Evolutionary conservation across 805 yeast genomes (phyloP).

Genomic region (Metschnikowia borealis): DNA sequence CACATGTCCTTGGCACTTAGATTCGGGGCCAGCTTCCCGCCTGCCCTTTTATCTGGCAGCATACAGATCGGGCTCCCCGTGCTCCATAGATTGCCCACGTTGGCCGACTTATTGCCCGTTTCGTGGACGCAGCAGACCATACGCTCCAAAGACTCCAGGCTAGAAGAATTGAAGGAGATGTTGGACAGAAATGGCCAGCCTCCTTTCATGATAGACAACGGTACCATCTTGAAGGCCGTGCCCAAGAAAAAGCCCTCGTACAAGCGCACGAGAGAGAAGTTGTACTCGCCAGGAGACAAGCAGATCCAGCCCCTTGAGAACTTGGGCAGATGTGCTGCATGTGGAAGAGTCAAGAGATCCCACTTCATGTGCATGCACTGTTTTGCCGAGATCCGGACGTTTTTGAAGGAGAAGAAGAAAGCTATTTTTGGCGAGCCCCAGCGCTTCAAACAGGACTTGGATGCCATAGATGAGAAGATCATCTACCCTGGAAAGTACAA

Average conservation of each 20-base stretch:
- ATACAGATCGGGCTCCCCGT: constrained; percentile 14
- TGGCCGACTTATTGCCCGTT: constrained; percentile 14
- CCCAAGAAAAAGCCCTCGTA: constrained; percentile 94
- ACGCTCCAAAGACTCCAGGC: constrained; percentile 21
- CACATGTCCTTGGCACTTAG: constrained; percentile 26
- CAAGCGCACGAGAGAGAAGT: constrained; percentile 77
- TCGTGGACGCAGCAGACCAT: constrained; percentile 5
- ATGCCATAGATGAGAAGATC: constrained; percentile 58
- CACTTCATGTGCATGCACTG: constrained; percentile 93
- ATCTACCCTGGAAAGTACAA: constrained; percentile 71
- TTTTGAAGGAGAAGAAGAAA: constrained; percentile 57
- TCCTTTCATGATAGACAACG: constrained; percentile 54
- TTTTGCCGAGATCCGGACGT: constrained; percentile 70
- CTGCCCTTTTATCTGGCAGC: constrained; percentile 3
- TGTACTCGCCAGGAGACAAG: constrained; percentile 77
- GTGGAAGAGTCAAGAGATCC: constrained; percentile 88
- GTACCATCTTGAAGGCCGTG: constrained; percentile 73
- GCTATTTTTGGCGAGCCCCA: constrained; percentile 26
- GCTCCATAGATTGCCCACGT: constrained; percentile 12
- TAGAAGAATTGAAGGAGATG: constrained; percentile 37
- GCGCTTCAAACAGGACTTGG: constrained; percentile 42
- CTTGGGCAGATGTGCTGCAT: constrained; percentile 88
- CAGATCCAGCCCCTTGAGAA: constrained; percentile 72
- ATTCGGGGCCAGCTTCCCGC: constrained; percentile 19
- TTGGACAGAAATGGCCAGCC: constrained; percentile 32